Percentiles rank a stretch among this genome's conserved stretches.
These are phyloP conservation scores for Scutellaria galericulata DNA, from an alignment of 257 asterid species.

Conservation along the genomic window DNA sequence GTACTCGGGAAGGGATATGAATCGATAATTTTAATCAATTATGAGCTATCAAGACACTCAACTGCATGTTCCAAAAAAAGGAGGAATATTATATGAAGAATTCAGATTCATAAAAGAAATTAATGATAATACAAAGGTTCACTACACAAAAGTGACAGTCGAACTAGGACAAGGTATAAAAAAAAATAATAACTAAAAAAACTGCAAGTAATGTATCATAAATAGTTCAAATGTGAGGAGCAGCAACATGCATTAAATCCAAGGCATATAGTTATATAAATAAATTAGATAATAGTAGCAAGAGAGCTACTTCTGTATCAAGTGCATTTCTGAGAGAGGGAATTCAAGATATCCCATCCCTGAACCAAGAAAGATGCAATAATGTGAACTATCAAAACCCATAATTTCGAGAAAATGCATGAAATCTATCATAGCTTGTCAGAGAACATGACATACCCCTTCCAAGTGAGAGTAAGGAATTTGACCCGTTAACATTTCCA, in stretches of 20 bases:
- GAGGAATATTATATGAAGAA: constrained; percentile 5
- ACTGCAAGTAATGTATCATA: constrained; percentile 4
- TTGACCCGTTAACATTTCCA: constrained; percentile 70
- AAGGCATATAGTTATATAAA: not conserved
- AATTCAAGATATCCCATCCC: constrained; percentile 17
- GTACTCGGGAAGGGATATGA: not conserved
- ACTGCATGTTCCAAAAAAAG: not conserved
- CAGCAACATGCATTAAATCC: constrained; percentile 11
- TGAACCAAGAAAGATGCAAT: constrained; percentile 9
- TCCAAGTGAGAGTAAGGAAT: constrained; percentile 73
- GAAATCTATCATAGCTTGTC: constrained; percentile 19
- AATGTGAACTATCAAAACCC: not conserved
- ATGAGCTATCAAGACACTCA: constrained; percentile 10
- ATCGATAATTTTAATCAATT: constrained; percentile 8
- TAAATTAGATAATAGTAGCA: not conserved
- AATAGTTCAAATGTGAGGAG: constrained; percentile 20
- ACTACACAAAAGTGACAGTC: not conserved
- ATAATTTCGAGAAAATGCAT: constrained; percentile 6
- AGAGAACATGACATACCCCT: constrained; percentile 51
- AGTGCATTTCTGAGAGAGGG: constrained; percentile 20
- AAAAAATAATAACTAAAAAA: not conserved
- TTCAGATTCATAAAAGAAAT: constrained; percentile 1
- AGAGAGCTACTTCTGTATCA: constrained; percentile 12
- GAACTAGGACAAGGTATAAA: constrained; percentile 8
- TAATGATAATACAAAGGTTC: not conserved